Conservation (phyloP, 2,329 filamentous ascomycete species). For the Cordyceps farinosa region DNA sequence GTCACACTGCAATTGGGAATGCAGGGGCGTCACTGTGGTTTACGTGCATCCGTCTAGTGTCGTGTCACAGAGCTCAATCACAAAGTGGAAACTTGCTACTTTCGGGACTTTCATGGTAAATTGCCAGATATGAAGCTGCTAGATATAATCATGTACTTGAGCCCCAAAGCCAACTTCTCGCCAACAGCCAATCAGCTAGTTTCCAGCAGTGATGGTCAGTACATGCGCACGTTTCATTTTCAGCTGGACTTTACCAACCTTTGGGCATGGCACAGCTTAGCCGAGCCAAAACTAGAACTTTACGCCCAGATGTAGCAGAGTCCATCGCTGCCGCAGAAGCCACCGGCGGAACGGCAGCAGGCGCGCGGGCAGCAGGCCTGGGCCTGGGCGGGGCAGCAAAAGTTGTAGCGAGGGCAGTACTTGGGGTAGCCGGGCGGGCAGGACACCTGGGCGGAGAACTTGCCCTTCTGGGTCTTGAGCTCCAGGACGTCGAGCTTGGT, state of each 20-base stretch:
- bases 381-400: conserved; percentile 12
- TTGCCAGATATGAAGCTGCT: neutral
- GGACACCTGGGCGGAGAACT: too few species aligned
- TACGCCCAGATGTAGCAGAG: conserved; percentile 6
- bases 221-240: neutral
- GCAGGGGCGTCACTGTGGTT: neutral
- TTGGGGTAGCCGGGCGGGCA: conserved; percentile 12
- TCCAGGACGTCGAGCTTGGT: neutral
- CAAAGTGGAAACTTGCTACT: too few species aligned
- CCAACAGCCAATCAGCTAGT: neutral
- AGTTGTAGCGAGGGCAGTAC: conserved; percentile 11
- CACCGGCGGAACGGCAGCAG: conserved; percentile 12
- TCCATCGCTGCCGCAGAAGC: conserved; percentile 12
- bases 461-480: neutral
- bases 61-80: neutral
- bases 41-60: neutral
- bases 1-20: neutral
- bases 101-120: neutral
- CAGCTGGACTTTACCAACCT: neutral
- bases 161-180: neutral
- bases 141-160: neutral
- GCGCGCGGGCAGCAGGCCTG: conserved; percentile 16
- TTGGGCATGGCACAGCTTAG: neutral
- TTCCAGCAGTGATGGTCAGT: neutral
- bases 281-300: neutral